These are phyloP conservation scores for Globisporangium alternatum DNA, from an alignment of 352 stramenopile species.

Conservation along the genomic window DNA sequence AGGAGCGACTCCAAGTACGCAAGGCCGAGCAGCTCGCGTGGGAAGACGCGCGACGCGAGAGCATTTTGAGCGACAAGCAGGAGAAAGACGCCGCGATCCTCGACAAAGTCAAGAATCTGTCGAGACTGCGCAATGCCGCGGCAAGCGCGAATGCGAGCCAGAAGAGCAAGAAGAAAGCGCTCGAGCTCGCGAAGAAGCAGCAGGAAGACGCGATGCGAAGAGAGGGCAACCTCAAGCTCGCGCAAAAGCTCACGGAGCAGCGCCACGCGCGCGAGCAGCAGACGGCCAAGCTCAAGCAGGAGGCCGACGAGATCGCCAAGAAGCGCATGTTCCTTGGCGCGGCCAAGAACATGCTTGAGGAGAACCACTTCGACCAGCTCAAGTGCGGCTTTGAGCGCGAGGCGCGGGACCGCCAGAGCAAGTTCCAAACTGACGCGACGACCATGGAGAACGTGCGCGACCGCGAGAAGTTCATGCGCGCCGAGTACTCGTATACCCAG, in stretches of 20 bases:
- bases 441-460: conserved; percentile 46
- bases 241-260: conserved; percentile 66
- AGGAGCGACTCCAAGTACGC: conserved; percentile 79
- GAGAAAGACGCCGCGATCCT: conserved; percentile 76
- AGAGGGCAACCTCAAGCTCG: conserved; percentile 72
- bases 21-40: conserved; percentile 64
- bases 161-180: conserved; percentile 52
- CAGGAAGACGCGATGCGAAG: conserved; percentile 55
- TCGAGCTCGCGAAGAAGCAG: conserved; percentile 45
- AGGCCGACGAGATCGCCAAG: conserved; percentile 68
- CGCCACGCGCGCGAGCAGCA: conserved; percentile 46
- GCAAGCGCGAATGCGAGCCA: conserved; percentile 57
- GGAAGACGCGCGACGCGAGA: conserved; percentile 62
- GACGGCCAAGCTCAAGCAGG: conserved; percentile 42
- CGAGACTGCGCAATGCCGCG: conserved; percentile 58
- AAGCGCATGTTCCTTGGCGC: conserved; percentile 83
- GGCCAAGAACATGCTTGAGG: conserved; percentile 80
- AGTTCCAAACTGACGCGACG: conserved; percentile 36
- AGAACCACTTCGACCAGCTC: conserved; percentile 73
- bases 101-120: conserved; percentile 77
- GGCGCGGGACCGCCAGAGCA: conserved; percentile 45
- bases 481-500: conserved; percentile 26
- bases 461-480: conserved; percentile 38
- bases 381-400: conserved; percentile 56
- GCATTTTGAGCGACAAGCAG: conserved; percentile 70